Evolutionary conservation across 2,329 filamentous ascomycete species (phyloP).

Genomic region (Colletotrichum sp.): DNA sequence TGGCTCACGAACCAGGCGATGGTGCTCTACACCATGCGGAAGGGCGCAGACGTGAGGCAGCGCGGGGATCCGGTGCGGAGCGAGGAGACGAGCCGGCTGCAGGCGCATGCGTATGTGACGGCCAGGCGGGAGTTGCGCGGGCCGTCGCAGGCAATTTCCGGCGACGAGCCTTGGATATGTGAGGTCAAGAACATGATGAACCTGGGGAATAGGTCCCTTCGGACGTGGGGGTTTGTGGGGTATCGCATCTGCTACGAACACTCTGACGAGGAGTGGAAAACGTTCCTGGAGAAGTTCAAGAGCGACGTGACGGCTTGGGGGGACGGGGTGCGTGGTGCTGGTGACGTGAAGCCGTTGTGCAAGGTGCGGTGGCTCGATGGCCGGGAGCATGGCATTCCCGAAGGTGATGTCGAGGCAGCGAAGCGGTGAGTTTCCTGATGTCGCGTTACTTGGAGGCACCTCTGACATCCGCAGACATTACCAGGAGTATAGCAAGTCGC

Average conservation of each 20-base stretch:
- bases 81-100: not conserved
- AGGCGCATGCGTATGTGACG: not conserved
- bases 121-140: constrained; percentile 5
- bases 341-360: constrained; percentile 18
- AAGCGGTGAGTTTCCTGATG: constrained; percentile 21
- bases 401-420: constrained; percentile 24
- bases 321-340: not conserved
- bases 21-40: not conserved
- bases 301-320: constrained; percentile 3
- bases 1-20: not conserved
- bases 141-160: not conserved
- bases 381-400: constrained; percentile 8
- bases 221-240: constrained; percentile 1
- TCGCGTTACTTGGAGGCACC: not conserved
- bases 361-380: constrained; percentile 29
- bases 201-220: not conserved
- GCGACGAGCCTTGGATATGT: not conserved
- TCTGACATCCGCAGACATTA: not conserved
- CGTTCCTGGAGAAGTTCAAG: not conserved
- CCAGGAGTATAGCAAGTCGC: not conserved
- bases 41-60: not conserved
- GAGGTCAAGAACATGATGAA: not conserved
- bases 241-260: constrained; percentile 5
- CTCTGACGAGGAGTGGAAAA: constrained; percentile 9
- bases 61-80: not conserved